phyloP scores from a whole-genome alignment of 306 rosid genomes.

The Betula pendula region DNA sequence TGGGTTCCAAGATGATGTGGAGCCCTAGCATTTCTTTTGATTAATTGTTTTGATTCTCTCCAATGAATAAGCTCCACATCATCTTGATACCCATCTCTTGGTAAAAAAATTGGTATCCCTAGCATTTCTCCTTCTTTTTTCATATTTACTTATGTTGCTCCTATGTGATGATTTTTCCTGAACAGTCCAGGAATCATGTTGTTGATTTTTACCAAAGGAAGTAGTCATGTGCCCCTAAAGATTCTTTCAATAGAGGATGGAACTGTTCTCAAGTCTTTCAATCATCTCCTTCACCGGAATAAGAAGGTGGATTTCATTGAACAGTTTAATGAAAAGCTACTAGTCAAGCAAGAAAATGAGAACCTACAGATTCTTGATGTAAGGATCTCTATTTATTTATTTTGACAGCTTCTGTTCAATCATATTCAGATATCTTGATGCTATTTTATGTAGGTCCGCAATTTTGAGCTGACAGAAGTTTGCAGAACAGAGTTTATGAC shows the following conservation, averaged over 20 bases:
- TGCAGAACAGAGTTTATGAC: constrained; percentile 93
- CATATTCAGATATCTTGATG: constrained; percentile 32
- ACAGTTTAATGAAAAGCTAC: constrained; percentile 98
- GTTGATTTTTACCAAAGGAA: constrained; percentile 78
- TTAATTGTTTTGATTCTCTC: too few species aligned
- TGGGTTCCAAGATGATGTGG: too few species aligned
- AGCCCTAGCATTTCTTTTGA: too few species aligned
- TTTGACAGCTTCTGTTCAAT: constrained; percentile 21
- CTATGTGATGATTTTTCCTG: constrained; percentile 29
- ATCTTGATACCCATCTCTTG: too few species aligned
- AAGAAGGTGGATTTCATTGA: constrained; percentile 99
- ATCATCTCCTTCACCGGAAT: constrained; percentile 91
- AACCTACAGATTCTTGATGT: constrained; percentile 97
- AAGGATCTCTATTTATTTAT: constrained; percentile 34
- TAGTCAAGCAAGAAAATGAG: constrained; percentile 98
- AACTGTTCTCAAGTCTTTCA: constrained; percentile 96
- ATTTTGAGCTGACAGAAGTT: constrained; percentile 88
- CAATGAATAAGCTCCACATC: too few species aligned
- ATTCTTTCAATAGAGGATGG: constrained; percentile 99
- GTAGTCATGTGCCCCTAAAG: constrained; percentile 91
- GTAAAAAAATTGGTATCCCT: too few species aligned
- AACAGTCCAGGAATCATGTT: constrained; percentile 96
- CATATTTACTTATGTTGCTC: constrained; percentile 16
- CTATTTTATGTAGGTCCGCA: constrained; percentile 66
- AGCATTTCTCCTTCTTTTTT: too few species aligned